Conservation (phyloP, 176 grass and related monocot species). For the Zea luxurians region DNA sequence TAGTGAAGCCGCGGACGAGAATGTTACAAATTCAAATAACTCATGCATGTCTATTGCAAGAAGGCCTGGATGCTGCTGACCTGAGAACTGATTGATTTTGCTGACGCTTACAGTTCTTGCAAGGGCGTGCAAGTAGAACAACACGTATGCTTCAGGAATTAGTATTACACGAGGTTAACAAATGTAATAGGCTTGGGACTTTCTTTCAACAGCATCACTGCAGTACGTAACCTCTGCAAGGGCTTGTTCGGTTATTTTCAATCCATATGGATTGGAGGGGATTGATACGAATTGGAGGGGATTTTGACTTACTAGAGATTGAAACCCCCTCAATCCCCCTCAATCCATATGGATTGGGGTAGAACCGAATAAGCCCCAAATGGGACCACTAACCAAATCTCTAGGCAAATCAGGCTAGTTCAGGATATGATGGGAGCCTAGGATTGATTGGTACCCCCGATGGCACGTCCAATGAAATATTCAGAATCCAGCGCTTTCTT, state of each 20-base stretch:
- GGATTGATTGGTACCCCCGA: not conserved
- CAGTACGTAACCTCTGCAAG: not conserved
- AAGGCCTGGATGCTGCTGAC: not conserved
- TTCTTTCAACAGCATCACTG: not conserved
- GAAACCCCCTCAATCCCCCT: no score
- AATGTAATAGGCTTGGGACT: not conserved
- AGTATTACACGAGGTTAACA: not conserved
- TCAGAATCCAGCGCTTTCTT: not conserved
- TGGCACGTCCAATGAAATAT: not conserved
- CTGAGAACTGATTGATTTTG: not conserved
- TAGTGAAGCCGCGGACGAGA: no score
- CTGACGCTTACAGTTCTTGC: not conserved
- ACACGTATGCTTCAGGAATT: not conserved
- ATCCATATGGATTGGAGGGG: no score
- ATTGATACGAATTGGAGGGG: no score
- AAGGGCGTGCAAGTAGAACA: not conserved
- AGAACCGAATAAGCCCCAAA: no score
- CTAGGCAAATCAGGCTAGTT: not conserved
- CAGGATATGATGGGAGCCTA: not conserved
- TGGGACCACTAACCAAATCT: conserved; percentile 24
- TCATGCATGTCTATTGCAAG: not conserved
- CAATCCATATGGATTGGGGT: no score
- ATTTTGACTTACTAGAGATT: no score
- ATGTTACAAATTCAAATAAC: not conserved
- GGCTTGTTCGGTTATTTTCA: no score